Evolutionary conservation across 1,284 basidiomycete genomes (phyloP).

Genomic region (Marasmius tenuissimus): DNA sequence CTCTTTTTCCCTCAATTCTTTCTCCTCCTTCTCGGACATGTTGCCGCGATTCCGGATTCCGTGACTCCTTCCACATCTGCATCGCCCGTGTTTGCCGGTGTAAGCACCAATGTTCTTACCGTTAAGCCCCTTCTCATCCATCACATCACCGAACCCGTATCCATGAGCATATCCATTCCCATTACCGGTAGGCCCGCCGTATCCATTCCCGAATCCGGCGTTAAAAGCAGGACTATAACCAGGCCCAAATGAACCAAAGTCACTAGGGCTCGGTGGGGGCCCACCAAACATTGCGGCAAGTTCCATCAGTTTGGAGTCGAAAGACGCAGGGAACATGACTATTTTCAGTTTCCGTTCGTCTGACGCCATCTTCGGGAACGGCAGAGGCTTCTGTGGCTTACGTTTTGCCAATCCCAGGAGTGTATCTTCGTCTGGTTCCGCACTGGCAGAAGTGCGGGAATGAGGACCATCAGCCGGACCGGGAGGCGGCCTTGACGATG

Average conservation of each 20-base stretch:
- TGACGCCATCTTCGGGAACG: conserved; percentile 45
- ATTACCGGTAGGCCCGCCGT: not conserved
- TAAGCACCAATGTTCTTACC: conserved; percentile 11
- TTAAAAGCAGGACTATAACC: conserved; percentile 2
- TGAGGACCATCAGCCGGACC: not conserved
- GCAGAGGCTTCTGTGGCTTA: conserved; percentile 42
- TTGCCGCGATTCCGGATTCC: conserved; percentile 16
- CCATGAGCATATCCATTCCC: conserved; percentile 1
- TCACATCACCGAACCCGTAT: not conserved
- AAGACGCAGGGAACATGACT: conserved; percentile 40
- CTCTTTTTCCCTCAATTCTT: conserved; percentile 15
- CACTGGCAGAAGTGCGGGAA: not conserved
- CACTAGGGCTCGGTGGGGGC: conserved; percentile 15
- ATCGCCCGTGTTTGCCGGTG: conserved; percentile 3
- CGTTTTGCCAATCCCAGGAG: conserved; percentile 31
- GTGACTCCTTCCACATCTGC: conserved; percentile 4
- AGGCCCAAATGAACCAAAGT: conserved; percentile 7
- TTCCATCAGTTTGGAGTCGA: conserved; percentile 29
- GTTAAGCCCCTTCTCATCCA: not conserved
- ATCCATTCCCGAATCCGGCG: conserved; percentile 3
- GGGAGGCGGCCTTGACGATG: conserved; percentile 20
- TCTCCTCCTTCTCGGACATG: conserved; percentile 15
- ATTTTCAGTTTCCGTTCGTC: conserved; percentile 58
- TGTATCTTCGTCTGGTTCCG: conserved; percentile 6
- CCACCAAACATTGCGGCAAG: conserved; percentile 5